Conservation (phyloP, 257 asterid species). For the Ophiorrhiza pumila region DNA sequence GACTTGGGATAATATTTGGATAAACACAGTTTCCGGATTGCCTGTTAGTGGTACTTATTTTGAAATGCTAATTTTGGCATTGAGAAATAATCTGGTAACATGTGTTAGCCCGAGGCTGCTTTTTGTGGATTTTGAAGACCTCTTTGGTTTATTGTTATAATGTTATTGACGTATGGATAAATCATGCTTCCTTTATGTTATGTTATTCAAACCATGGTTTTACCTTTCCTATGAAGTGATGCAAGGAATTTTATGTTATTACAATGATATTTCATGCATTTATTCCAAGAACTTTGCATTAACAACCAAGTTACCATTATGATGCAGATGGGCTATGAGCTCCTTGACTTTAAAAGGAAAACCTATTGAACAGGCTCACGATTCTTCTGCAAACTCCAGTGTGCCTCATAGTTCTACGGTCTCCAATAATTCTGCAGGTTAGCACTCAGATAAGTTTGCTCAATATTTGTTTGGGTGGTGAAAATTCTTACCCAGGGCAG, state of each 20-base stretch:
- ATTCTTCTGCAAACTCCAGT: slow-evolving; percentile 50
- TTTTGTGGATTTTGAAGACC: neutral
- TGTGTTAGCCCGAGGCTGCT: neutral
- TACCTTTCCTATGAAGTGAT: neutral
- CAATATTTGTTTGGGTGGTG: neutral
- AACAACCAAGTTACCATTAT: slow-evolving; percentile 16
- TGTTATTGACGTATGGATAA: neutral
- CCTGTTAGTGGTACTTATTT: neutral
- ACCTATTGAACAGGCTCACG: slow-evolving; percentile 62
- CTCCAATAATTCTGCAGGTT: slow-evolving; percentile 69
- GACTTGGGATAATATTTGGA: neutral
- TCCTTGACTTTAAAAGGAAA: slow-evolving; percentile 89
- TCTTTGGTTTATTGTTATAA: neutral
- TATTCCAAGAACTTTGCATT: slow-evolving; percentile 9
- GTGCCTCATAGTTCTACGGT: slow-evolving; percentile 52
- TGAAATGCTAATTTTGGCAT: neutral
- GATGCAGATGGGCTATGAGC: slow-evolving; percentile 99
- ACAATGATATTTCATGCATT: slow-evolving; percentile 4
- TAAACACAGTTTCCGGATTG: neutral
- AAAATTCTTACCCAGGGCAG: neutral
- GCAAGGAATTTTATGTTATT: neutral
- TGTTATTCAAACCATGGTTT: neutral
- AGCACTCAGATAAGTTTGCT: slow-evolving; percentile 15
- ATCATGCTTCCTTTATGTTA: neutral
- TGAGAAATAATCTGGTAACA: neutral